A percentile compares a stretch with the other conserved stretches of the same genome.
Conservation (phyloP, 2,329 filamentous ascomycete species). For the Colletotrichum tofieldiae region DNA sequence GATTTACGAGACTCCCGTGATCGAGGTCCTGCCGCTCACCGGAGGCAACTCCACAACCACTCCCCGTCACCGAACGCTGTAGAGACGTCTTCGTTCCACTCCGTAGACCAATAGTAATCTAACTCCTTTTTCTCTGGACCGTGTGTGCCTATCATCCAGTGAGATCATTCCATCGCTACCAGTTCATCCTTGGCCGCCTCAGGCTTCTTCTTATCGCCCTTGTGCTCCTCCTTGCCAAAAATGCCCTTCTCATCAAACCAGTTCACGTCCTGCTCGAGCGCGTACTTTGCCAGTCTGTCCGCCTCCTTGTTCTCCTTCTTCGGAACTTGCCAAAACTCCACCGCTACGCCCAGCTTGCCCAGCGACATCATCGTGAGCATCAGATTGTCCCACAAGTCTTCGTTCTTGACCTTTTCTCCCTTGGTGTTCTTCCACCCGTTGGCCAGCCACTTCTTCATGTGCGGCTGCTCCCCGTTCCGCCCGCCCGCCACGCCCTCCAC, state of each 20-base stretch:
- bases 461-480: neutral
- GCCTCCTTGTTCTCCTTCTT: constrained; percentile 42
- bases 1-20: constrained; percentile 53
- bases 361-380: constrained; percentile 19
- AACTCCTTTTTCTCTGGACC: neutral
- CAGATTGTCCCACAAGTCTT: constrained; percentile 12
- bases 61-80: constrained; percentile 11
- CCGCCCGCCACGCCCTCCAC: constrained; percentile 10
- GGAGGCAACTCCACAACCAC: constrained; percentile 9
- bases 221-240: constrained; percentile 6
- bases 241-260: constrained; percentile 20
- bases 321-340: constrained; percentile 44
- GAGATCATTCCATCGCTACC: constrained; percentile 16
- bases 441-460: constrained; percentile 20
- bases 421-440: constrained; percentile 17
- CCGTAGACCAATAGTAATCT: neutral
- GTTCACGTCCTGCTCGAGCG: constrained; percentile 12
- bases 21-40: constrained; percentile 49
- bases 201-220: neutral
- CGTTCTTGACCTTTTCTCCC: constrained; percentile 23
- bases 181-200: neutral
- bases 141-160: neutral
- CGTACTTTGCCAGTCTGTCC: constrained; percentile 37
- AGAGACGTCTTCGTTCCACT: neutral
- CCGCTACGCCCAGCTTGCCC: constrained; percentile 20